phyloP scores from a whole-genome alignment of 2,329 filamentous ascomycete genomes.

The Zarea fungicola region DNA sequence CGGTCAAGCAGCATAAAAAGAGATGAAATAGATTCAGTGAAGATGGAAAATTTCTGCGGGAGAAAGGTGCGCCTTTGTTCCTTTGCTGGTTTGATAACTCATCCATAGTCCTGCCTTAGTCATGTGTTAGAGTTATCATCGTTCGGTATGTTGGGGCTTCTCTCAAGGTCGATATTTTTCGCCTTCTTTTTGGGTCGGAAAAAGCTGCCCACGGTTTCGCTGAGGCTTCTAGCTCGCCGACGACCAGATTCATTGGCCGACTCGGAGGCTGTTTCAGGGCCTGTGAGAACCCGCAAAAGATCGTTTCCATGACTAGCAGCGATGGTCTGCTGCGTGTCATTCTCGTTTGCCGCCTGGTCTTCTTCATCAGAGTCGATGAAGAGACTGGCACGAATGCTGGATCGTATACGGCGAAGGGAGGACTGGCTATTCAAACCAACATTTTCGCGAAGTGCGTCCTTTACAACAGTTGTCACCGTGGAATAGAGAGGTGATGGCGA shows the following conservation, averaged over 20 bases:
- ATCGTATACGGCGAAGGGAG: slow-evolving; percentile 42
- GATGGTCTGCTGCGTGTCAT: slow-evolving; percentile 17
- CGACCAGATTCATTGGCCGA: slow-evolving; percentile 19
- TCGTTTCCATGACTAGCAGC: slow-evolving; percentile 24
- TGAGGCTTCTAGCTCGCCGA: slow-evolving; percentile 34
- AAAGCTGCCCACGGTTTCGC: slow-evolving; percentile 36
- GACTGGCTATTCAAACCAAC: slow-evolving; percentile 34
- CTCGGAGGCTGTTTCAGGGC: slow-evolving; percentile 15
- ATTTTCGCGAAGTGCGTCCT: slow-evolving; percentile 46
- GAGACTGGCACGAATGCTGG: slow-evolving; percentile 48
- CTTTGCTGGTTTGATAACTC: too few species aligned
- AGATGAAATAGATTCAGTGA: too few species aligned
- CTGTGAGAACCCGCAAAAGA: slow-evolving; percentile 18
- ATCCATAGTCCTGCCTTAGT: not conserved
- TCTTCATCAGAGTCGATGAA: slow-evolving; percentile 44
- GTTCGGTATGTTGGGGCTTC: not conserved
- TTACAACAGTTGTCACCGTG: slow-evolving; percentile 53
- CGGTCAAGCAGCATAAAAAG: too few species aligned
- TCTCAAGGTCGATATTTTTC: slow-evolving; percentile 1
- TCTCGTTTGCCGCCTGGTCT: slow-evolving; percentile 23
- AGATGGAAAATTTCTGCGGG: too few species aligned
- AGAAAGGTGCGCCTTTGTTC: too few species aligned
- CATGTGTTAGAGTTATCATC: not conserved
- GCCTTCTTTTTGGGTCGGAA: slow-evolving; percentile 30
- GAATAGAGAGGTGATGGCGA: slow-evolving; percentile 57